Evolutionary conservation across 768 basidiomycete species (phyloP).

Genomic region (Boletus bicolor): DNA sequence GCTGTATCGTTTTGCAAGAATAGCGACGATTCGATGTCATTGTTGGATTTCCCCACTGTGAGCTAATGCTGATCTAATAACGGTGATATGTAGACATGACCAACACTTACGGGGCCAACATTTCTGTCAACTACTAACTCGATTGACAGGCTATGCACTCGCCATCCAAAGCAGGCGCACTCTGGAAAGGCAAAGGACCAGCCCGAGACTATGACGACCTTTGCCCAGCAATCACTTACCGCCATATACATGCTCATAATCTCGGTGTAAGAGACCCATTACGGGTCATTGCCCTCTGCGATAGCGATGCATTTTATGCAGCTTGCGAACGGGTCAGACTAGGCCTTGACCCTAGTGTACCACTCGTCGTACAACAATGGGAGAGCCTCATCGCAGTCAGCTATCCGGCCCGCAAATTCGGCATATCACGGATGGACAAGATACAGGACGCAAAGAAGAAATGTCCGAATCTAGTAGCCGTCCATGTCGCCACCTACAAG

Average conservation of each 20-base stretch:
- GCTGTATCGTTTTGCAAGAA: too few species aligned
- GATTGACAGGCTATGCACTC: slow-evolving; percentile 10
- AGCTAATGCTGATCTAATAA: neutral
- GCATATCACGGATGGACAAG: slow-evolving; percentile 90
- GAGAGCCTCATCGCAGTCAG: slow-evolving; percentile 89
- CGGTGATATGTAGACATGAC: neutral
- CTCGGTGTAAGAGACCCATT: slow-evolving; percentile 73
- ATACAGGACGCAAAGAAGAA: slow-evolving; percentile 77
- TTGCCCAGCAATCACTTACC: slow-evolving; percentile 69
- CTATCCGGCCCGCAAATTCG: slow-evolving; percentile 89
- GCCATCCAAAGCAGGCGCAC: slow-evolving; percentile 16
- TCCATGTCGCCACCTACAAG: slow-evolving; percentile 94
- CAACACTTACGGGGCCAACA: neutral
- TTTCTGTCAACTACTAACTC: neutral
- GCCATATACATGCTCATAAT: slow-evolving; percentile 67
- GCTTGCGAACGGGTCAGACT: slow-evolving; percentile 86
- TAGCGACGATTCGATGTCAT: too few species aligned
- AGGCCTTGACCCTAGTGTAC: slow-evolving; percentile 54
- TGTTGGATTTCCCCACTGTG: too few species aligned
- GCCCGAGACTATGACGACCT: slow-evolving; percentile 56
- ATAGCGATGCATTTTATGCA: slow-evolving; percentile 82
- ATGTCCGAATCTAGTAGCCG: slow-evolving; percentile 79
- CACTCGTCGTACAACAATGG: slow-evolving; percentile 88
- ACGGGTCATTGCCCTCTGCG: slow-evolving; percentile 85
- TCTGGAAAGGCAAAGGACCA: slow-evolving; percentile 55